Conservation (phyloP, 2,329 filamentous ascomycete species). For the Penicillium sclerotigenum region DNA sequence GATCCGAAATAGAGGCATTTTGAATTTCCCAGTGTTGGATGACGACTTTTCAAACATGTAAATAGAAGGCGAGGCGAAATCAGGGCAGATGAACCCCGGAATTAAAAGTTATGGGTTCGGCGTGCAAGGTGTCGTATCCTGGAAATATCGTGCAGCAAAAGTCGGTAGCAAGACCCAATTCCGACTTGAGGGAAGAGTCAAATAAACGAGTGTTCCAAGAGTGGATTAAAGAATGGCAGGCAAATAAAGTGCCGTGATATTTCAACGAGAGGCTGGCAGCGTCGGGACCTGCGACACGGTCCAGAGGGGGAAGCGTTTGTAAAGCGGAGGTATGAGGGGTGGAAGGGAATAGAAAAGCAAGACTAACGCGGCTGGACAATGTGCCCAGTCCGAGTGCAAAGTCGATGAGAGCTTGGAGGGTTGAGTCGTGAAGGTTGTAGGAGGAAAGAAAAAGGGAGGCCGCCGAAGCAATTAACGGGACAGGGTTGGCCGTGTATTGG, state of each 20-base stretch:
- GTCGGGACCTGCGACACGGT: conserved; percentile 35
- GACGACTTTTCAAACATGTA: conserved; percentile 34
- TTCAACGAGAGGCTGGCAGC: conserved; percentile 38
- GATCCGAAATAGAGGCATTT: conserved; percentile 40
- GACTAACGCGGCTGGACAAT: conserved; percentile 26
- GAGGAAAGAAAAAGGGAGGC: conserved; percentile 18
- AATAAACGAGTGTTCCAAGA: conserved; percentile 13
- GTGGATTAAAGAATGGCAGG: conserved; percentile 23
- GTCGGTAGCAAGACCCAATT: conserved; percentile 6
- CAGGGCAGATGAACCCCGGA: neutral
- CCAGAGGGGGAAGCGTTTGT: conserved; percentile 5
- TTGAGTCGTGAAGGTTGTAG: conserved; percentile 11
- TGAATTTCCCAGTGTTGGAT: conserved; percentile 26
- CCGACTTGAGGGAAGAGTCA: neutral
- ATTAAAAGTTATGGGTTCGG: conserved; percentile 7
- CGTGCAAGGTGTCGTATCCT: conserved; percentile 7
- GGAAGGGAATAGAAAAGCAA: conserved; percentile 3
- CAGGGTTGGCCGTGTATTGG: conserved; percentile 3
- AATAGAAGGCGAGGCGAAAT: conserved; percentile 8
- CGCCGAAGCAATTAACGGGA: conserved; percentile 10
- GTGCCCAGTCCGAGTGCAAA: conserved; percentile 22
- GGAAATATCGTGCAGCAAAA: conserved; percentile 9
- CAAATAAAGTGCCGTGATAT: conserved; percentile 22
- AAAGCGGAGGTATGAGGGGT: conserved; percentile 1
- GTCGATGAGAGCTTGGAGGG: conserved; percentile 8